These are phyloP conservation scores for Suillus discolor DNA, from an alignment of 768 basidiomycete species.

Conservation along the genomic window DNA sequence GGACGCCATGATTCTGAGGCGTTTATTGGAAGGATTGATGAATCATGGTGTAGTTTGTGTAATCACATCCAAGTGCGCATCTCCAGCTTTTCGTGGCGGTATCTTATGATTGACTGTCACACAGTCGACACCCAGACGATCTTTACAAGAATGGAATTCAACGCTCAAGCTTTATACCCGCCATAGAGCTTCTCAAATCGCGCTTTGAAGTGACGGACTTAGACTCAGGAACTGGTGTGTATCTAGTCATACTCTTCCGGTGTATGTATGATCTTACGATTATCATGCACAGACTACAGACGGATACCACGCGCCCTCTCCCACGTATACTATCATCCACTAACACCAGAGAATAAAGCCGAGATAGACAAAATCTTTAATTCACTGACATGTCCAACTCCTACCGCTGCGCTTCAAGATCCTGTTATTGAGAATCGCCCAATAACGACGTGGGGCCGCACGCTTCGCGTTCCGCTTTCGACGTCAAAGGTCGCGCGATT, in stretches of 20 bases:
- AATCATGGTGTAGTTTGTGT: conserved; percentile 91
- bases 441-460: conserved; percentile 90
- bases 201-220: conserved; percentile 89
- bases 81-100: conserved; percentile 1
- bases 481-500: conserved; percentile 83
- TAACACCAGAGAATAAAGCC: conserved; percentile 59
- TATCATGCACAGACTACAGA: conserved; percentile 74
- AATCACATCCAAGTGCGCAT: conserved; percentile 94
- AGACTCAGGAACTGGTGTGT: conserved; percentile 89
- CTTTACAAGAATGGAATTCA: conserved; percentile 99
- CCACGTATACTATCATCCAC: conserved; percentile 88
- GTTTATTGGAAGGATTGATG: conserved; percentile 84
- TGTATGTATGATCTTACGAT: conserved; percentile 5
- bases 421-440: conserved; percentile 61
- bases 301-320: conserved; percentile 92
- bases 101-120: conserved; percentile 8
- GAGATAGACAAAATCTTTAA: conserved; percentile 88
- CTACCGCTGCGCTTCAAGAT: conserved; percentile 40
- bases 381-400: conserved; percentile 58
- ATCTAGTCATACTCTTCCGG: not conserved
- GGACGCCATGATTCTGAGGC: conserved; percentile 95
- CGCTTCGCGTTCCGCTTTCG: conserved; percentile 76
- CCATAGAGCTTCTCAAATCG: conserved; percentile 93
- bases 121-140: conserved; percentile 94
- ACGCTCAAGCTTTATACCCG: conserved; percentile 89